These are phyloP conservation scores for Boechera stricta DNA, from an alignment of 345 rosid species.

Conservation along the genomic window DNA sequence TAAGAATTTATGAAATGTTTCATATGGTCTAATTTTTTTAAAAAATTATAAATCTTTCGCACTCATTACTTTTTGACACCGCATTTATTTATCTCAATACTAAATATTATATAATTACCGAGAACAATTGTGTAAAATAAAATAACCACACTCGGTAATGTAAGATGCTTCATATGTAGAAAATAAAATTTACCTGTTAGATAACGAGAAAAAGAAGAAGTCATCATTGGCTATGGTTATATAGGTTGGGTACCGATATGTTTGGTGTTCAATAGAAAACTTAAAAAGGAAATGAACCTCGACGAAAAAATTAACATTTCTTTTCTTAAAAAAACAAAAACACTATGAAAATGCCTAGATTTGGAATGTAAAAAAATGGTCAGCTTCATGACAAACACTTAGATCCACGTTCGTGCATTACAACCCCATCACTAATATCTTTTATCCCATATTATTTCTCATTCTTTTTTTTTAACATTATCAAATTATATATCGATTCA, in stretches of 20 bases:
- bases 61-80: not conserved
- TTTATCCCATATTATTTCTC: not conserved
- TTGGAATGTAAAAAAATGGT: not conserved
- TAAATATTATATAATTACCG: not conserved
- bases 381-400: conserved; percentile 26
- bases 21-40: not conserved
- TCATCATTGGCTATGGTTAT: not conserved
- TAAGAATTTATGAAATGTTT: not conserved
- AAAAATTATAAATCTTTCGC: not conserved
- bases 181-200: not conserved
- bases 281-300: not conserved
- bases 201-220: not conserved
- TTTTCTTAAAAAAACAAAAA: not conserved
- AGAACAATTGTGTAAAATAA: not conserved
- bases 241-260: not conserved
- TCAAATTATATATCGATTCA: not conserved
- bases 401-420: conserved; percentile 25
- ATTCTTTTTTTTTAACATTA: not conserved
- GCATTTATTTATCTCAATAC: too few species aligned
- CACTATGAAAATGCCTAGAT: not conserved
- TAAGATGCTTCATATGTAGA: not conserved
- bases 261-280: not conserved
- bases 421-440: conserved; percentile 21
- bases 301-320: not conserved
- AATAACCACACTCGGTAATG: not conserved